Percentiles rank a stretch among this genome's conserved stretches.
Evolutionary conservation across 306 rosid species (phyloP).

Genomic region (Vigna unguiculata): DNA sequence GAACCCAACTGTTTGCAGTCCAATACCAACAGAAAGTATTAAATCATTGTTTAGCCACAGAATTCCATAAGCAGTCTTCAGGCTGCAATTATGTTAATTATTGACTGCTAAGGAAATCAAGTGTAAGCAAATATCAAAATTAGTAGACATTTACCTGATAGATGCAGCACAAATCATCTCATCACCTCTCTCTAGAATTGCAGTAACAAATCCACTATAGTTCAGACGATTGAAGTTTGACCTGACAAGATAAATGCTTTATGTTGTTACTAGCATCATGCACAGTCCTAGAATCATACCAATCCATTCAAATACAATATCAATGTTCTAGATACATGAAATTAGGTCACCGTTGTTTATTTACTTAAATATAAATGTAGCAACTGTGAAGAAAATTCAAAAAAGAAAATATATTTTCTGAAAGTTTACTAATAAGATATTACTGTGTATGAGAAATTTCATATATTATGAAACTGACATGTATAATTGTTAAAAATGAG

Average conservation of each 20-base stretch:
- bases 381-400: neutral
- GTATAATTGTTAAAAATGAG: constrained; percentile 23
- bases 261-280: neutral
- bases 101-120: neutral
- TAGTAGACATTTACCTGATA: constrained; percentile 64
- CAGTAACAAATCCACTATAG: constrained; percentile 83
- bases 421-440: neutral
- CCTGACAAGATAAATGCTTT: constrained; percentile 58
- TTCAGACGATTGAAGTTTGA: constrained; percentile 87
- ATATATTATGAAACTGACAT: neutral
- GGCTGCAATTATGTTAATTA: neutral
- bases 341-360: neutral
- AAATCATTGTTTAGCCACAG: neutral
- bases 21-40: neutral
- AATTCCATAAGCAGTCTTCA: constrained; percentile 14
- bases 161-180: constrained; percentile 81
- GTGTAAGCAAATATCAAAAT: constrained; percentile 7
- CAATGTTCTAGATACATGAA: neutral
- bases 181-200: constrained; percentile 84
- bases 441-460: neutral
- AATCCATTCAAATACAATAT: constrained; percentile 5
- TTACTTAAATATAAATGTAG: constrained; percentile 22
- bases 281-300: constrained; percentile 6
- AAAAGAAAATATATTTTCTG: neutral
- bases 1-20: constrained; percentile 24